Base-by-base conservation (phyloP, 2,329 filamentous ascomycete genomes). In the Colletotrichum truncatum region DNA sequence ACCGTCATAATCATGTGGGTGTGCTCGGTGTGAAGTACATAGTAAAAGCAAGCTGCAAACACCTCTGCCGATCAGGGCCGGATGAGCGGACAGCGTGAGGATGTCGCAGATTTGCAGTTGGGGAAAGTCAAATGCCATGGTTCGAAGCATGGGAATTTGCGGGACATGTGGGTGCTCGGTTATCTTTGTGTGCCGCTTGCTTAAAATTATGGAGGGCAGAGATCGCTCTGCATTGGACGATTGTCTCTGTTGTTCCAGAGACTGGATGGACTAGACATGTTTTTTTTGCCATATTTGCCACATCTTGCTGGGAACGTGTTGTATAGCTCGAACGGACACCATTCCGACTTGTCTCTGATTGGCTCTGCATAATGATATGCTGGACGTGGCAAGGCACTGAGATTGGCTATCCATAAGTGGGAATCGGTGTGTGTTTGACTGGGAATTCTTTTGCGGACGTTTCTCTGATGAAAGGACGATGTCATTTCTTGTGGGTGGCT, bases 91-190 rank as follows among this genome's bases (percentile, higher is more conserved):
- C 46, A 32, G 16, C 43, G 46, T 28, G 28, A 38, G 49, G 23
- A 38, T 56, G 38, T 46, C 39, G 53, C 53, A 45, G 51, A 45
- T 14, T 14, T n/a, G 23, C 23, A 23, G 34, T 16, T 52, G 25
- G 46, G 38, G 18, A 23, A 53, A 39, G 39, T 21, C 53, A 36
- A 61, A 65, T 62, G 16, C 62, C 57, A 65, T 65, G 21, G n/a
- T 55, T 32, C 16, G 16, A 28, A 43, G 8, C 12, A 65, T 65
- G 62, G 62, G 56, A 21, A 65, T 62, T 61, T 30, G 57, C 39
- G 28, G 43, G 49, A 55, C 26, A 7, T 28, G 43, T 18, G 34
- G 28, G 43, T 62, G 43, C 41, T 62, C 36, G 57, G 57, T 16
- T 43, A 65, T 61, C 57, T 62, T 58, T 43, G 36, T 38, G 25